Base-by-base conservation (phyloP, 2,329 filamentous ascomycete genomes). In the Sporothrix curviconia region DNA sequence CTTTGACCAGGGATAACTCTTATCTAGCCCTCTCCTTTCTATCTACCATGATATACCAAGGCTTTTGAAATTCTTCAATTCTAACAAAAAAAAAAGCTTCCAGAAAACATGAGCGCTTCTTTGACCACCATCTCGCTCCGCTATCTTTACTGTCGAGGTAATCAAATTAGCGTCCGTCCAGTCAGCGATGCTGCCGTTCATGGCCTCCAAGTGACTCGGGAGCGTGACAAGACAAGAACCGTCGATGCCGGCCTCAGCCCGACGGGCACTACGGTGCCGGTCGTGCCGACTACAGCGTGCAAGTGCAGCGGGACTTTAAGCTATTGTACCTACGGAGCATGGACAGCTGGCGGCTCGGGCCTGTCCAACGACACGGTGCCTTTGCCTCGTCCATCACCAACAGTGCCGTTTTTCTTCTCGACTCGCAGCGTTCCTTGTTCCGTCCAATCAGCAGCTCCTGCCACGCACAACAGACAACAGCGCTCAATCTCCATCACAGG, bases 281-380 rank as follows among this genome's bases (percentile, higher is more conserved):
- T 57, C 3, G 51, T 58, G 1, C 63, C 64, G n/a, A 60, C 54
- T 34, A 64, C 24, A 63, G 61, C 14, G 64, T 64, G 15, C 64
- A 66, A 14, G 64, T 59, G 1, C 60, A 62, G 57, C 61, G 63
- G 14, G 62, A 62, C 37, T 63, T 60, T 42, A 63, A 63, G 58
- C 49, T 66, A 8, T 60, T 63, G 11, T 66, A 66, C 47, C 60
- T 64, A 56, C 60, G 63, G 24, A 63, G 58, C 34, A 61, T 66
- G 43, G 60, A 56, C 40, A 66, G 64, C 56, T 66, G 63, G 64
- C 59, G 64, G 8, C 62, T 63, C 59, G 59, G 62, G 5, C 56
- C n/a, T 64, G 7, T 60, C 63, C 7, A 34, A 47, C 14, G 25
- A 28, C 15, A n/a, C 19, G 2, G 25, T 42, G 4, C 55, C 59